A percentile compares a stretch with the other conserved stretches of the same genome.
Evolutionary conservation across 2,329 filamentous ascomycete genomes (phyloP).

Genomic region (Lachnellula cervina): DNA sequence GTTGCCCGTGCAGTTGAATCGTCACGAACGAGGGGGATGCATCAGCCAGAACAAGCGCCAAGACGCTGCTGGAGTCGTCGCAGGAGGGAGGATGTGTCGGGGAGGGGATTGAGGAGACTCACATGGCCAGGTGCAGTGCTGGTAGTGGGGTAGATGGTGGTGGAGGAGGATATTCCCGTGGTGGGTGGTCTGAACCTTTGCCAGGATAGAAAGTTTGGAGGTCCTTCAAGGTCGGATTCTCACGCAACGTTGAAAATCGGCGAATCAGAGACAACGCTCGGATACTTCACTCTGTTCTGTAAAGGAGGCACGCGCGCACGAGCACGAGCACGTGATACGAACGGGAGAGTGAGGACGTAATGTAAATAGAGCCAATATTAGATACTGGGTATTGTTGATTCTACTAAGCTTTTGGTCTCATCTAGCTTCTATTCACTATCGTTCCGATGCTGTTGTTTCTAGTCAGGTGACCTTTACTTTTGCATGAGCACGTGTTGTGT

Average conservation of each 20-base stretch:
- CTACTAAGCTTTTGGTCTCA: neutral
- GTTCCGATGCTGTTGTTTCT: neutral
- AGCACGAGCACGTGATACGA: slow-evolving; percentile 6
- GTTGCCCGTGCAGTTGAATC: slow-evolving; percentile 14
- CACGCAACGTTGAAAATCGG: slow-evolving; percentile 16
- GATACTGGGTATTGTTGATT: neutral
- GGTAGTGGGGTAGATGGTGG: slow-evolving; percentile 10
- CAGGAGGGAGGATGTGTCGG: neutral
- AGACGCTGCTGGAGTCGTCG: neutral
- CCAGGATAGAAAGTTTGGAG: slow-evolving; percentile 28
- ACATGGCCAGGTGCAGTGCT: slow-evolving; percentile 13
- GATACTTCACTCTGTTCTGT: slow-evolving; percentile 3
- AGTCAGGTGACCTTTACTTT: neutral
- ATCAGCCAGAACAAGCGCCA: slow-evolving; percentile 6
- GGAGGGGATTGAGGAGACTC: slow-evolving; percentile 15
- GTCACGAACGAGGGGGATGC: slow-evolving; percentile 13
- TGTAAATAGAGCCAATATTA: neutral
- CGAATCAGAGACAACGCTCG: slow-evolving; percentile 11
- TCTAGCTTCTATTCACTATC: too few relatives aligned
- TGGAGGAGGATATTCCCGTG: slow-evolving; percentile 11
- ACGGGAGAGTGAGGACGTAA: neutral
- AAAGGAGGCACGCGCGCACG: slow-evolving; percentile 19
- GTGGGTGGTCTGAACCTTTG: slow-evolving; percentile 13
- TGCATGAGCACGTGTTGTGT: too few relatives aligned
- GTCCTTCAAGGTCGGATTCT: slow-evolving; percentile 13